Evolutionary conservation across 768 basidiomycete genomes (phyloP).

Genomic region (Lyophyllum atratum): DNA sequence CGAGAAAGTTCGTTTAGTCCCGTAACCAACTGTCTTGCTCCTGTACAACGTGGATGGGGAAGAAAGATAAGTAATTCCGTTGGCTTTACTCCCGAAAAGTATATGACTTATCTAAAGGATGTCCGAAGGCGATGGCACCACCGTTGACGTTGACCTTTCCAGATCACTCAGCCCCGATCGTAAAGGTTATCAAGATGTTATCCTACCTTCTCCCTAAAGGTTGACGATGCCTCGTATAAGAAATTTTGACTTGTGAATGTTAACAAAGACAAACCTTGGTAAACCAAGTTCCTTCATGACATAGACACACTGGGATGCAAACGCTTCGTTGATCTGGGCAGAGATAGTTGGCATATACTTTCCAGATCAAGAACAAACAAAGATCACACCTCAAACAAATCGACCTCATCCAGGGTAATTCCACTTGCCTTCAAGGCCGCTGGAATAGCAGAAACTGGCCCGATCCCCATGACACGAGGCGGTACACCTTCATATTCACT

Average conservation of each 20-base stretch:
- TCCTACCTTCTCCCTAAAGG: constrained; percentile 37
- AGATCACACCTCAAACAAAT: constrained; percentile 68
- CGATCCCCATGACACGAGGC: constrained; percentile 88
- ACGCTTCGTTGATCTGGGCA: constrained; percentile 85
- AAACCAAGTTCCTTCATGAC: constrained; percentile 66
- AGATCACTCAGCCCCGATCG: not conserved
- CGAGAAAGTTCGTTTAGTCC: constrained; percentile 76
- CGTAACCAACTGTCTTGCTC: constrained; percentile 81
- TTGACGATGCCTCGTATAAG: not conserved
- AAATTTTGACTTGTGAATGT: not conserved
- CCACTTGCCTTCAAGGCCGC: constrained; percentile 70
- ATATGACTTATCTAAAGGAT: constrained; percentile 71
- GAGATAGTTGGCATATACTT: not conserved
- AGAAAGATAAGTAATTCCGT: not conserved
- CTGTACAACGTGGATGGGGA: constrained; percentile 67
- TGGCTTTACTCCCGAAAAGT: not conserved
- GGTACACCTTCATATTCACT: constrained; percentile 50
- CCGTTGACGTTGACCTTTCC: constrained; percentile 82
- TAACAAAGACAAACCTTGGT: constrained; percentile 31
- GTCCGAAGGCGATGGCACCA: constrained; percentile 86
- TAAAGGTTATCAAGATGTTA: not conserved
- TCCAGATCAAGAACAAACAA: not conserved
- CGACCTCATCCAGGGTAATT: constrained; percentile 67
- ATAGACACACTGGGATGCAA: constrained; percentile 83
- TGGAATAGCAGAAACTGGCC: constrained; percentile 83